Evolutionary conservation across 2,329 filamentous ascomycete genomes (phyloP).

Genomic region (Pseudocercospora eumusae): DNA sequence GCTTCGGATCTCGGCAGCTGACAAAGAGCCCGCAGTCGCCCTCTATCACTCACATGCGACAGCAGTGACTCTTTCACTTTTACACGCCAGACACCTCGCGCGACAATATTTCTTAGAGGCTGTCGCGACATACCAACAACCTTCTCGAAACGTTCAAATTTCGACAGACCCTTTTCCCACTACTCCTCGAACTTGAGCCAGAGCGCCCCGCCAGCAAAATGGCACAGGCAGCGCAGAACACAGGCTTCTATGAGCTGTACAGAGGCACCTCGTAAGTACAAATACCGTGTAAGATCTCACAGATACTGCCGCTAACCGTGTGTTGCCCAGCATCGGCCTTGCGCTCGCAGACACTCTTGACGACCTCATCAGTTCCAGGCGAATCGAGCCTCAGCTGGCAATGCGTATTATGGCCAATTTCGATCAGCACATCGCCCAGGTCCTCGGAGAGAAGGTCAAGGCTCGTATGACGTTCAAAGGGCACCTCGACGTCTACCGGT

Average conservation of each 20-base stretch:
- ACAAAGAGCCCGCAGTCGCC: slow-evolving; percentile 6
- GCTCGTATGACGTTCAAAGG: slow-evolving; percentile 94
- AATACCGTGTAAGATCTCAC: slow-evolving; percentile 9
- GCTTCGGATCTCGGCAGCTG: slow-evolving; percentile 11
- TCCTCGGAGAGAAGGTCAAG: slow-evolving; percentile 89
- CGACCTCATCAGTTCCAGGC: slow-evolving; percentile 88
- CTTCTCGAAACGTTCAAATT: background rate
- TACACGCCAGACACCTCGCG: slow-evolving; percentile 15
- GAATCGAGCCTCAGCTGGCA: slow-evolving; percentile 95
- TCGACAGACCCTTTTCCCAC: too few species aligned
- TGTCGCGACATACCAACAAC: slow-evolving; percentile 2
- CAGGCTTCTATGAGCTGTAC: slow-evolving; percentile 88
- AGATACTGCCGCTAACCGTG: background rate
- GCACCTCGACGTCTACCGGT: slow-evolving; percentile 95
- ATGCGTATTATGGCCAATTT: slow-evolving; percentile 98
- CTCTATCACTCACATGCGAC: slow-evolving; percentile 9
- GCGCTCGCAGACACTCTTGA: slow-evolving; percentile 96
- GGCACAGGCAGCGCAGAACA: slow-evolving; percentile 28
- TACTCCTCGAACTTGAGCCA: background rate
- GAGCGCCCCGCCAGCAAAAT: slow-evolving; percentile 17
- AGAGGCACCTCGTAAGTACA: slow-evolving; percentile 88
- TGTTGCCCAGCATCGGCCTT: slow-evolving; percentile 72
- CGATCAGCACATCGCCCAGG: slow-evolving; percentile 88
- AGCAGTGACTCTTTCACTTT: slow-evolving; percentile 8
- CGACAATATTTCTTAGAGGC: slow-evolving; percentile 9